A percentile compares a stretch with the other conserved stretches of the same genome.
phyloP scores from a whole-genome alignment of 257 asterid species.

The Avicennia marina region DNA sequence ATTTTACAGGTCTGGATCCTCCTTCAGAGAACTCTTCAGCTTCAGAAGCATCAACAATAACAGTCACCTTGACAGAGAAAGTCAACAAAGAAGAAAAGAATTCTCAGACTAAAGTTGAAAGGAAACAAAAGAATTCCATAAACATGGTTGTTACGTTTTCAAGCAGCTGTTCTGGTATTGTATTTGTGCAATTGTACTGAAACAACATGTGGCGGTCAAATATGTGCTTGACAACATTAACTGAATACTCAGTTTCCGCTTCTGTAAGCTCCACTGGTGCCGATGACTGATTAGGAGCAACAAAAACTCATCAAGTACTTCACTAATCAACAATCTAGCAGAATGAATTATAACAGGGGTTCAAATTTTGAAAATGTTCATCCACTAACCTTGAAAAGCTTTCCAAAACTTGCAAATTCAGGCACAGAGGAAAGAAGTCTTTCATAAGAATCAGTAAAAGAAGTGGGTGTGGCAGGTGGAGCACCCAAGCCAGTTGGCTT shows the following conservation, averaged over 20 bases:
- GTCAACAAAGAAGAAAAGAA: slow-evolving; percentile 14
- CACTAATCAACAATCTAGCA: neutral
- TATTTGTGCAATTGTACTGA: slow-evolving; percentile 97
- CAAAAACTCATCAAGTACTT: slow-evolving; percentile 13
- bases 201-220: slow-evolving; percentile 81
- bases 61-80: slow-evolving; percentile 55
- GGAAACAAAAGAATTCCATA: neutral
- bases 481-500: slow-evolving; percentile 87
- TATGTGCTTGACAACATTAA: slow-evolving; percentile 94
- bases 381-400: slow-evolving; percentile 84
- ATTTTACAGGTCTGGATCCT: slow-evolving; percentile 69
- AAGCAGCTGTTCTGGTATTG: slow-evolving; percentile 88
- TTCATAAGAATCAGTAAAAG: slow-evolving; percentile 83
- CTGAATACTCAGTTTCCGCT: slow-evolving; percentile 98
- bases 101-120: neutral
- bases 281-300: slow-evolving; percentile 63
- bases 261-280: slow-evolving; percentile 98
- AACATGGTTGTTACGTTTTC: slow-evolving; percentile 57
- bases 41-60: slow-evolving; percentile 91
- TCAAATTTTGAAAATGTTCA: neutral
- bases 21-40: slow-evolving; percentile 94
- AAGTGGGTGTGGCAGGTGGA: slow-evolving; percentile 67
- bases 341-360: neutral
- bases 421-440: slow-evolving; percentile 71
- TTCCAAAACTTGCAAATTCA: slow-evolving; percentile 79